Base-by-base conservation (phyloP, 306 rosid species). In the Adenanthera pavonina region DNA sequence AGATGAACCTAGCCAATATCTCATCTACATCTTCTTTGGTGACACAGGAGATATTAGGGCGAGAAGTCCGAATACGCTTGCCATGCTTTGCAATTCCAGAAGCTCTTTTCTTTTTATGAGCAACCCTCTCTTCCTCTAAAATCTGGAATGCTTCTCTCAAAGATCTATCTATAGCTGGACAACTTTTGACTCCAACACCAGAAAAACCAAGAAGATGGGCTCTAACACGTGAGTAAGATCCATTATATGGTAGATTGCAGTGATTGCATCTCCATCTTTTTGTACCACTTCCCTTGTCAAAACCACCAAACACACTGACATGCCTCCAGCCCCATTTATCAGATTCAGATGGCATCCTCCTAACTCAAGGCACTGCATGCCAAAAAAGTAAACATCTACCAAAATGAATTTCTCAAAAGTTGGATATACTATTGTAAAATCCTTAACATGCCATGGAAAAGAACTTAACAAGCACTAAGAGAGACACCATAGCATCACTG, bases 261-360 rank as follows among this genome's bases (percentile, higher is more conserved):
- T 88, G 92, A 78, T 90, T 90, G 88, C 92, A 88, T 82, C 82
- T 90, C 92, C 94, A 90, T 82, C 83, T 65, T 76, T 88, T 88
- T 12, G 94, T 87, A 30, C 91, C 92, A 16, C 90, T 87, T 83
- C 91, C 92, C 83, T 88, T 90, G 83, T 90, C 94, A 76, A 90
- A 88, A 25, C 94, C 91, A 78, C 91, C 91, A 68, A 88, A 88
- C 78, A 88, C 86, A 80, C 86, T 85, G 33, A 88, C 94, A 69
- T 90, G 94, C 74, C 87, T 87, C 89, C 91, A 88, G 38, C 88
- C 88, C 91, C 92, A 88, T 80, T 87, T 90, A 70, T 90, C 92
- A 69, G 86, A 88, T 44, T 88, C 84, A 1, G 85, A 74, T 38
- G 83, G 83, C 94, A 88, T 87, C 54, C 64, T 87, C 75, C 70